Evolutionary conservation across 2,329 filamentous ascomycete genomes (phyloP), one percentile per base, ranked within the genome.

Genomic region (Stagonosporopsis chrysanthemi): DNA sequence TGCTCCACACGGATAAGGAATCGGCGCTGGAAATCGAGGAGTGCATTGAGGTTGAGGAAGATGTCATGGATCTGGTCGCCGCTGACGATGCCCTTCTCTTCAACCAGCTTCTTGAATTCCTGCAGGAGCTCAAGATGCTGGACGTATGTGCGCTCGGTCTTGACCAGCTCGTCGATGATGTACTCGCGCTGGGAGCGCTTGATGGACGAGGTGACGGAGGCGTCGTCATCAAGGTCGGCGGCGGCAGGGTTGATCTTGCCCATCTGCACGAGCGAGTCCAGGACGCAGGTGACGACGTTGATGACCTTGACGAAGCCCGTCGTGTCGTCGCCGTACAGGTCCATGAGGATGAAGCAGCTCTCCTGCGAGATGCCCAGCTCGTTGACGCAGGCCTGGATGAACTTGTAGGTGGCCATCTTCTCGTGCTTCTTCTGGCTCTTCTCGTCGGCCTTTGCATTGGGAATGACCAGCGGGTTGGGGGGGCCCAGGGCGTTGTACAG

Each of bases 301-400:
- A 90, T 93, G 55, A 97, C 93, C 85, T 98, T 98, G 66, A 97
- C 92, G 75, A 99, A 98, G 3, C 95, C 95, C 41, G 92, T 97
- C 1, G 95, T 99, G 77, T 97, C 96, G 68, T 93, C 92, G 51
- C 92, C 91, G 77, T 95, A 93, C 42, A 98, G 81, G 77, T 99
- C 94, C 56, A 87, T 90, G 67, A 99, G 90, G 68, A 96, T 90
- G 76, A 98, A 98, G 71, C 91, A 93, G 60, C 97, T 92, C 44
- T 89, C 85, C 4, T 91, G 82, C 2, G 90, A 86, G 50, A 97
- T 90, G 53, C 88, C 86, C 47, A 98, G 82, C 49, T 96, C 90
- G 65, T 88, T 88, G 71, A 96, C 83, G 75, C 93, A 97, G 23
- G 91, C 92, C 75, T 96, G 88, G 58, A 97, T 86, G 74, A 99